Evolutionary conservation across 768 basidiomycete genomes (phyloP).

Genomic region (Ramaria rubella): DNA sequence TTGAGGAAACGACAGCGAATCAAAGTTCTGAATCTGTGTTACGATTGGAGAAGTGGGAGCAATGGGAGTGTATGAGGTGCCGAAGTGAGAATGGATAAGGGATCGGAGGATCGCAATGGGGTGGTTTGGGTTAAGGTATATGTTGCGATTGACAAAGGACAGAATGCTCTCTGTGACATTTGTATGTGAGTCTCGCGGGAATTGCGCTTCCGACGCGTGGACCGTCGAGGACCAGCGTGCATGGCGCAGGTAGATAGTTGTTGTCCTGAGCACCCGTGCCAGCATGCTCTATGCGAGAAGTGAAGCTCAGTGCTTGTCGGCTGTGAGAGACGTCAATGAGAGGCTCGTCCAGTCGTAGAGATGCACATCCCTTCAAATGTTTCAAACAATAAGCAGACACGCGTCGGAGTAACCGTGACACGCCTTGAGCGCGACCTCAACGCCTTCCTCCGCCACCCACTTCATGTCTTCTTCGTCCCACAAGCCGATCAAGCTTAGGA

Average conservation of each 20-base stretch:
- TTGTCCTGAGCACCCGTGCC: not conserved
- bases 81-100: slow-evolving; percentile 80
- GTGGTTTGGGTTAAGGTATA: slow-evolving; percentile 73
- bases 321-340: not conserved
- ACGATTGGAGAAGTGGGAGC: slow-evolving; percentile 84
- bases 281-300: not conserved
- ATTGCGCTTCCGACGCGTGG: slow-evolving; percentile 52
- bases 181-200: slow-evolving; percentile 70
- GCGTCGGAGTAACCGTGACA: not conserved
- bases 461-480: not conserved
- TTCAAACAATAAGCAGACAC: not conserved
- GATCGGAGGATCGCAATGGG: slow-evolving; percentile 81
- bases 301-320: not conserved
- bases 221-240: slow-evolving; percentile 8
- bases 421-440: not conserved
- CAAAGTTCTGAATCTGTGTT: slow-evolving; percentile 88
- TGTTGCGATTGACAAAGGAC: slow-evolving; percentile 65
- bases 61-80: slow-evolving; percentile 57
- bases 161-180: slow-evolving; percentile 85
- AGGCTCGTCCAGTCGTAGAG: not conserved
- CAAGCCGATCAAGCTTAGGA: slow-evolving; percentile 1
- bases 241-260: not conserved
- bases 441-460: not conserved
- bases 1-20: slow-evolving; percentile 86
- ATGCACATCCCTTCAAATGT: no score